A percentile compares a stretch with the other conserved stretches of the same genome.
These are phyloP conservation scores for Spiraea crenata DNA, from an alignment of 331 rosid species.

Conservation along the genomic window DNA sequence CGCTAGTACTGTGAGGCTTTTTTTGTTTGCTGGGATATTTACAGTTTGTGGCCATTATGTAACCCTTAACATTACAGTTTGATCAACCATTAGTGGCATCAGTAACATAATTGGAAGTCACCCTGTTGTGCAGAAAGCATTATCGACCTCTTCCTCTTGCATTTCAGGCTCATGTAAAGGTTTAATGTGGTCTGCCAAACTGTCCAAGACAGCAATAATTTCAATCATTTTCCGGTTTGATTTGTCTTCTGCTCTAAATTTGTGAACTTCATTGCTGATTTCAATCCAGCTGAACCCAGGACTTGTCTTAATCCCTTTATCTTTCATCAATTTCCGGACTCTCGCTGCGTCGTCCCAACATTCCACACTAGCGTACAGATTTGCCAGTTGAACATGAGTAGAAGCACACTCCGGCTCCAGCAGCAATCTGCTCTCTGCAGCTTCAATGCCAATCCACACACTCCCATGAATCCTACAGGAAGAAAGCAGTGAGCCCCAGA, in stretches of 20 bases:
- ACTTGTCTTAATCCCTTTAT: conserved; percentile 55
- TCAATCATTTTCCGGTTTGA: conserved; percentile 49
- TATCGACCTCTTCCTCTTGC: conserved; percentile 25
- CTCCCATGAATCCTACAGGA: conserved; percentile 69
- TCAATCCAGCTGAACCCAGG: conserved; percentile 85
- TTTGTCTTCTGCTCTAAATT: conserved; percentile 65
- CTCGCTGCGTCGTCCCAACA: conserved; percentile 56
- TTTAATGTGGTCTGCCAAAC: conserved; percentile 64
- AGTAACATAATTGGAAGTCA: background rate
- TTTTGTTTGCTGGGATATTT: too few relatives aligned
- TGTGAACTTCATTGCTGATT: conserved; percentile 47
- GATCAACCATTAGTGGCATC: too few relatives aligned
- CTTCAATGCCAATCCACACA: conserved; percentile 66
- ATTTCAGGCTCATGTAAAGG: conserved; percentile 30
- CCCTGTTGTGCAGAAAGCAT: background rate
- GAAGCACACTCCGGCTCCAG: conserved; percentile 69
- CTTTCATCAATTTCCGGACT: conserved; percentile 66
- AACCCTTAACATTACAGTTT: too few relatives aligned
- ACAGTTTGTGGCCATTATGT: too few relatives aligned
- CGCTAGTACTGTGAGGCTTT: too few relatives aligned
- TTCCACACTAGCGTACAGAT: conserved; percentile 71
- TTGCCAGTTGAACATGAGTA: conserved; percentile 62
- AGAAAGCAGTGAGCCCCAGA: conserved; percentile 81
- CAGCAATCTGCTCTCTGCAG: conserved; percentile 68
- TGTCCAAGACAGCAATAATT: conserved; percentile 37